phyloP scores from a whole-genome alignment of 148 eudicot genomes.

The Rhododendron ovatum region DNA sequence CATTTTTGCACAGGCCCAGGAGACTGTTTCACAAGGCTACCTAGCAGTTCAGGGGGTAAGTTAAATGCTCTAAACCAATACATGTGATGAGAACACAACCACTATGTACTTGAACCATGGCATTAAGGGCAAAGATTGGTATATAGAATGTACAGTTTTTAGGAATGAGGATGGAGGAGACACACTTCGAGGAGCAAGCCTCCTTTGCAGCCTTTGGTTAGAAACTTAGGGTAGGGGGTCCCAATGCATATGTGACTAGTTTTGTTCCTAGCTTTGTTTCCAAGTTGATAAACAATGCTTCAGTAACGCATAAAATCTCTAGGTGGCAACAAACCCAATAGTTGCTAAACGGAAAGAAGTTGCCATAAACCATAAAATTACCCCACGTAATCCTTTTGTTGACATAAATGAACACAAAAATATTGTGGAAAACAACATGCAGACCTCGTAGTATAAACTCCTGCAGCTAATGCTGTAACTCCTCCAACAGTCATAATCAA shows the following conservation, averaged over 20 bases:
- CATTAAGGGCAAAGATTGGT: neutral
- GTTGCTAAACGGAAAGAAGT: neutral
- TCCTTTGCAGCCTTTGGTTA: neutral
- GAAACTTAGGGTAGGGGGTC: neutral
- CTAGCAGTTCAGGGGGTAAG: neutral
- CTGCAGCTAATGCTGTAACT: conserved; percentile 92
- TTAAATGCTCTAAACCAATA: neutral
- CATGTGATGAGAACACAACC: neutral
- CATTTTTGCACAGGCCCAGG: neutral
- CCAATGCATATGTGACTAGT: neutral
- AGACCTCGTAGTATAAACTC: conserved; percentile 92
- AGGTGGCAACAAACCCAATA: neutral
- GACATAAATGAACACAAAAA: neutral
- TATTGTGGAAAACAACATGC: neutral
- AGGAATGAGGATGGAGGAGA: neutral
- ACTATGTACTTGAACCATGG: neutral
- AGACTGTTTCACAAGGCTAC: neutral
- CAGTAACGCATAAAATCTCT: neutral
- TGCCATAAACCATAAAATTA: neutral
- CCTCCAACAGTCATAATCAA: conserved; percentile 87
- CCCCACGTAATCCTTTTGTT: neutral
- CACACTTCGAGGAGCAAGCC: neutral
- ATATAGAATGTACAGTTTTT: neutral
- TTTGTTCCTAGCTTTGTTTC: neutral
- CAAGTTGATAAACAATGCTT: neutral